phyloP scores from a whole-genome alignment of 768 basidiomycete species.

The Tulasnella sp. region DNA sequence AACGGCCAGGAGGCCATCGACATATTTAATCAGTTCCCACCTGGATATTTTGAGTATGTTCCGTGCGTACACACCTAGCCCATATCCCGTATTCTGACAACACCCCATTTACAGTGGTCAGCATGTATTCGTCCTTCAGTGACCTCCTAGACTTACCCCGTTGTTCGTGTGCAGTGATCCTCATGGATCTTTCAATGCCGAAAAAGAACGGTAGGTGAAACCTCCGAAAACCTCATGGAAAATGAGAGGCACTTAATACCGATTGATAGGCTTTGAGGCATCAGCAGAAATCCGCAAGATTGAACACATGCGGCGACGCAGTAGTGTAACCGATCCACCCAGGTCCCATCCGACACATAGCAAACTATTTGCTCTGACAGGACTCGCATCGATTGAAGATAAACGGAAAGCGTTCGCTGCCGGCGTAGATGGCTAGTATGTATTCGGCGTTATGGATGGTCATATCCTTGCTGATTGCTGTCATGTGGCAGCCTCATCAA shows the following conservation, averaged over 20 bases:
- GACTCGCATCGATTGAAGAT: conserved; percentile 88
- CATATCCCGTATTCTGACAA: not conserved
- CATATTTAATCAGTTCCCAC: conserved; percentile 41
- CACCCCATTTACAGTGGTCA: conserved; percentile 10
- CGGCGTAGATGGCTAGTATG: conserved; percentile 92
- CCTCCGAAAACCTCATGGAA: not conserved
- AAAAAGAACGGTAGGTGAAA: conserved; percentile 63
- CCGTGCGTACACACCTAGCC: not conserved
- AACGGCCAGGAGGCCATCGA: conserved; percentile 81
- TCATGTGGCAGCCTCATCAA: conserved; percentile 61
- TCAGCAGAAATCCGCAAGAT: conserved; percentile 71
- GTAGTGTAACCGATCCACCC: conserved; percentile 30
- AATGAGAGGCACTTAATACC: not conserved
- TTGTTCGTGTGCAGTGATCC: conserved; percentile 44
- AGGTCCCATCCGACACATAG: not conserved
- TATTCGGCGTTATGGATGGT: conserved; percentile 21
- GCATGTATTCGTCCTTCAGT: not conserved
- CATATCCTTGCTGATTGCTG: not conserved
- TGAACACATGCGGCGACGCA: conserved; percentile 37
- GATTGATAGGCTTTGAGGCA: conserved; percentile 56
- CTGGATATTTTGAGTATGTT: conserved; percentile 79
- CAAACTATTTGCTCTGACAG: conserved; percentile 74
- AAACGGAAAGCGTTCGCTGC: conserved; percentile 84
- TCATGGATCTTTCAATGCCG: conserved; percentile 89
- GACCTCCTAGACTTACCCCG: not conserved